Base-by-base conservation (phyloP, 139 green algal species). In the Tetradesmus obliquus region DNA sequence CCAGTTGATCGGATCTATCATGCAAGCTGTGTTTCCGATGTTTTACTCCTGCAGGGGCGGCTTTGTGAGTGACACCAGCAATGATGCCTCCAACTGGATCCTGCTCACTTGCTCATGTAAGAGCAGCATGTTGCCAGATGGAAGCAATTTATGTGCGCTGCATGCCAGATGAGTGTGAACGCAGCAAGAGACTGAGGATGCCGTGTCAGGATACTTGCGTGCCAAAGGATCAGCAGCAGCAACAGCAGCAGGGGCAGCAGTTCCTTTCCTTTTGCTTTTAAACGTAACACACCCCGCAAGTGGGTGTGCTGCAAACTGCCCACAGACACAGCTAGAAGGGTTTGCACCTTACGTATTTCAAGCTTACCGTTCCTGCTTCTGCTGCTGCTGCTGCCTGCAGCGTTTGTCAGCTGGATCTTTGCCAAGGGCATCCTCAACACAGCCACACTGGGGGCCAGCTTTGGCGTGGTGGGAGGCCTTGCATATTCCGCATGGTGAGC, bases 381-480 rank as follows among this genome's bases (percentile, higher is more conserved):
- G 32, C 13, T 22, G 69, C n/a, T 79, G 32, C 9, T 76, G 12
- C 4, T 51, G 51, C 60, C 4, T 51, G 51, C 82, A 13, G 80
- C 79, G 1, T 92, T 92, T 74, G 88, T 92, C 7, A 82, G 60
- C 32, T 92, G 88, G 88, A 92, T 92, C 32, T 92, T 92, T 57
- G 88, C 88, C 12, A 92, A 92, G 60, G 60, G 88, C 45, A 88
- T 92, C 3, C 62, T 92, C 17, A 92, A 92, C 80, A 72, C 80
- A 6, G 76, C 79, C 5, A 92, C 88, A 4, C 81, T 92, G 58
- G 88, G 88, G 2, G 88, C 88, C 22, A 92, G 80, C 19, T 92
- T 88, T 72, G 88, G 88, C 45, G 80, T 92, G 32, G 88, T 92
- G 32, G 88, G 88, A 76, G 88, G 88, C 58, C 24, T 92, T 7